These are phyloP conservation scores for Xylariaceae sp. DNA, from an alignment of 2,329 filamentous ascomycete genomes.

Conservation along the genomic window DNA sequence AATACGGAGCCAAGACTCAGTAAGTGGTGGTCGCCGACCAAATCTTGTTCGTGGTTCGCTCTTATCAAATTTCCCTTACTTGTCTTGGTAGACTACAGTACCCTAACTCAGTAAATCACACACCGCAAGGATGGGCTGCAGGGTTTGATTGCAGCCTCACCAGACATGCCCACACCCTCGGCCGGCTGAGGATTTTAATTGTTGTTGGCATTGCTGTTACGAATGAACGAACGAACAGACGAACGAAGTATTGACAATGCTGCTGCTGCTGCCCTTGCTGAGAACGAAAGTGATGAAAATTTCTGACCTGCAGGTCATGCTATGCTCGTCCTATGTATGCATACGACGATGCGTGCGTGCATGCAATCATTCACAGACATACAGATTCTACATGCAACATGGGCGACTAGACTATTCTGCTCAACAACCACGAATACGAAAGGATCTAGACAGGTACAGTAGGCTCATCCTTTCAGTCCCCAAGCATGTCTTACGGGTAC, in stretches of 20 bases:
- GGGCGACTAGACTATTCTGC: too few species aligned
- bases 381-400: background rate
- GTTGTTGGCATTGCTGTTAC: background rate
- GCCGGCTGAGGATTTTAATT: slow-evolving; percentile 9
- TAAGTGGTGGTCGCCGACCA: slow-evolving; percentile 26
- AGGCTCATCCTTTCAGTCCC: too few species aligned
- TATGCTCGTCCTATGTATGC: slow-evolving; percentile 17
- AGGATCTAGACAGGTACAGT: too few species aligned
- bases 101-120: slow-evolving; percentile 8
- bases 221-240: too few species aligned
- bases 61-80: slow-evolving; percentile 3
- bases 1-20: slow-evolving; percentile 6
- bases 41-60: slow-evolving; percentile 12
- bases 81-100: background rate
- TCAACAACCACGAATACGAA: slow-evolving; percentile 20
- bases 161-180: slow-evolving; percentile 10
- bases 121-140: slow-evolving; percentile 31
- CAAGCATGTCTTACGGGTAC: too few species aligned
- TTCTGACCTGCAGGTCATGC: slow-evolving; percentile 7
- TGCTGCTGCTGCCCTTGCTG: background rate
- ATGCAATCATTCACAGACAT: slow-evolving; percentile 12
- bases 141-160: slow-evolving; percentile 31
- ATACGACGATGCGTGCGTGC: background rate
- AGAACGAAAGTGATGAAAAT: slow-evolving; percentile 9
- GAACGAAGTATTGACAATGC: background rate